Base-by-base conservation (phyloP, 257 asterid genomes). In the Gentiana dahurica region DNA sequence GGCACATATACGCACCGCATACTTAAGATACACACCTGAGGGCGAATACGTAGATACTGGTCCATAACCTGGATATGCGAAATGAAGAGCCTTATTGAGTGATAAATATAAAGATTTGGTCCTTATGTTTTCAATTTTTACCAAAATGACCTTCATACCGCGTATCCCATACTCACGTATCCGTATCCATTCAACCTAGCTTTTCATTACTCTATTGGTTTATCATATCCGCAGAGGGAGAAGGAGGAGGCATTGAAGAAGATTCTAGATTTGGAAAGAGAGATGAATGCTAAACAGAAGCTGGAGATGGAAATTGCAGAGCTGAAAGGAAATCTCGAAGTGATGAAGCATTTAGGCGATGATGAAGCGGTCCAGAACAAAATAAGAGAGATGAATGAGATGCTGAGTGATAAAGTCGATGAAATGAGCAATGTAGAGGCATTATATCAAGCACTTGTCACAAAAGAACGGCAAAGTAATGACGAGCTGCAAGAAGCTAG, bases 161-260 rank as follows among this genome's bases (percentile, higher is more conserved):
- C 24, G 24, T 24, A 24, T 24, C 24, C 24, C 24, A 24, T 24
- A 24, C 24, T 24, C 24, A 24, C 24, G 24, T 24, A 24, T 24
- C 24, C 24, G 24, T 24, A 24, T 24, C 24, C 24, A 24, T 24
- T 24, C 24, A 24, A 24, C 24, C 24, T 24, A 24, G 24, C 24
- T 24, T 24, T 24, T 24, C 24, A 24, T 24, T 24, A 24, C 24
- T 24, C 24, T 24, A 24, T 24, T 24, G 24, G 24, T 24, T 24
- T 24, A 24, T 24, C 24, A 49, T 38, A 60, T 63, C 43, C 74
- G 75, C 89, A 87, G 96, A 87, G 77, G 81, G 71, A 66, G 57
- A 60, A 66, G 54, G 65, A 81, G 72, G 86, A 68, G 51, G 85
- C 88, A 55, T 68, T 77, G 32, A 75, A 65, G 53, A 80, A 82